phyloP scores from a whole-genome alignment of 768 basidiomycete species.

The Tricholoma sp. region DNA sequence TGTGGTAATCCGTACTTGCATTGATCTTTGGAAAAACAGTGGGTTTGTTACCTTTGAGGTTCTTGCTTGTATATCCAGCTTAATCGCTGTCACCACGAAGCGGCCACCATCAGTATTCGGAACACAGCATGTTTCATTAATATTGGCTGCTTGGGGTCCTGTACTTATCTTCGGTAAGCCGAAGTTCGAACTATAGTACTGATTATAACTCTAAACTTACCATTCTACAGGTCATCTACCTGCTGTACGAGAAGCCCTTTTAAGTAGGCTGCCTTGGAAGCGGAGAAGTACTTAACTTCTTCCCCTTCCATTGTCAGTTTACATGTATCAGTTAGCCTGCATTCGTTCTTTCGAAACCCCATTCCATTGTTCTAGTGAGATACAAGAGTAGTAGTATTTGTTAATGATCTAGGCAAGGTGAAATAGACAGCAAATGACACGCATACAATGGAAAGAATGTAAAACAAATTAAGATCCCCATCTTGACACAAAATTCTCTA shows the following conservation, averaged over 20 bases:
- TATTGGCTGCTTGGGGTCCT: constrained; percentile 59
- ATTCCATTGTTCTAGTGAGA: not conserved
- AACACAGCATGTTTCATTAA: constrained; percentile 58
- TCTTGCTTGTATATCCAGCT: constrained; percentile 43
- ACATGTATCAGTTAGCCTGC: not conserved
- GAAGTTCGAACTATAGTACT: not conserved
- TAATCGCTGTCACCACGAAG: constrained; percentile 42
- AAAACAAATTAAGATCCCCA: constrained; percentile 31
- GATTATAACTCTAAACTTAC: not conserved
- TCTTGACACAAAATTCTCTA: constrained; percentile 57
- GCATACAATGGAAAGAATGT: not conserved
- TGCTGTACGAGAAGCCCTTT: constrained; percentile 31
- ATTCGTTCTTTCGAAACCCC: not conserved
- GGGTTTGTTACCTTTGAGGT: constrained; percentile 41
- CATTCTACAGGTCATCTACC: constrained; percentile 29
- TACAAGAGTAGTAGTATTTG: not conserved
- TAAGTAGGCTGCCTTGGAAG: constrained; percentile 25
- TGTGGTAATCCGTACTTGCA: not conserved
- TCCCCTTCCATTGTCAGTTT: not conserved
- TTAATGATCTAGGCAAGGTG: not conserved
- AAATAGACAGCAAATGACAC: not conserved
- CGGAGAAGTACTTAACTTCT: not conserved
- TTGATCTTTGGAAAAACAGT: constrained; percentile 21
- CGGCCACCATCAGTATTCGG: constrained; percentile 50
- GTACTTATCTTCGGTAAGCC: constrained; percentile 46